Base-by-base conservation (phyloP, 306 rosid genomes). In the Astragalus glycyphyllos region DNA sequence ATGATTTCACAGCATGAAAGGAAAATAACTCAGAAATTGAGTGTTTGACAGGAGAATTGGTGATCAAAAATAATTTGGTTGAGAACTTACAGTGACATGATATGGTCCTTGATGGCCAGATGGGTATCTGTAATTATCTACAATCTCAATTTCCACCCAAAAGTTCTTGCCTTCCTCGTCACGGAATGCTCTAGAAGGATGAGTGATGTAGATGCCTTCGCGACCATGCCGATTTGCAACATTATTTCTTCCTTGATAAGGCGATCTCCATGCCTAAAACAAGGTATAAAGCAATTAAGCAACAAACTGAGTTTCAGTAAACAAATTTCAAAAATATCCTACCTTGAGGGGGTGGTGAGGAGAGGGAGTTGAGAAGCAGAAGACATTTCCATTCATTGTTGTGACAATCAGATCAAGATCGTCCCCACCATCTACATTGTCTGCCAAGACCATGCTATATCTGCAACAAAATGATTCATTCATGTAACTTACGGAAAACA, bases 381-480 rank as follows among this genome's bases (percentile, higher is more conserved):
- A 91, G 74, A 95, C 91, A 60, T 95, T 95, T 57, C 99, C 99
- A 58, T 95, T 95, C 99, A 95, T 95, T 71, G 99, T 91, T 41
- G 97, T 61, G 79, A 95, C 96, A 63, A 95, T 81, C 64, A 95
- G 86, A 86, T 95, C 99, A 72, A 95, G 92, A 82, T 91, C 99
- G 77, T 95, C 99, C 59, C 99, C 99, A 41, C 99, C 99, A 78
- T 95, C 99, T 79, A 95, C 92, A 85, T 91, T 95, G 82, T 95
- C 99, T 16, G 99, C 99, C 72, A 95, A 77, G 69, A 87, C 97
- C 99, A 95, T 91, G 86, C 96, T 95, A 80, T 95, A 95, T 83
- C 99, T 95, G 96, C 45, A 75, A 82, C 15, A 54, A 79, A 76
- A 71, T 56, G 1, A 65, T 16, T 56, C 20, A n/a, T 42, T 20